These are phyloP conservation scores for Zanthoxylum bungeanum DNA, from an alignment of 345 rosid species.

Conservation along the genomic window DNA sequence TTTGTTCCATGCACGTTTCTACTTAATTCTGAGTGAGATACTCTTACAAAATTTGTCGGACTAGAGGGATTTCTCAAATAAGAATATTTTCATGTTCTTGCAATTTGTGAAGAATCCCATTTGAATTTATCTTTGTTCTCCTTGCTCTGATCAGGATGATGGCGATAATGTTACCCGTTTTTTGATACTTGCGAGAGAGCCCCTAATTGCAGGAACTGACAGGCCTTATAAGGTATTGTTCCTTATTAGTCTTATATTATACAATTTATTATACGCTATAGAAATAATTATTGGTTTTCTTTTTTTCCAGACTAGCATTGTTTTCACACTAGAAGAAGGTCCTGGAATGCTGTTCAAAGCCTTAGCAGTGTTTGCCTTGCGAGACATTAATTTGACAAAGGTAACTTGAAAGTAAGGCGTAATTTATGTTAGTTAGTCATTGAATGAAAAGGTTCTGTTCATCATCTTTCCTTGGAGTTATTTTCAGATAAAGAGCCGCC, in stretches of 20 bases:
- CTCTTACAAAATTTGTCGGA: too few relatives aligned
- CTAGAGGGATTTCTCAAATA: neutral
- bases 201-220: conserved; percentile 69
- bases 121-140: conserved; percentile 12
- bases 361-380: conserved; percentile 80
- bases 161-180: conserved; percentile 77
- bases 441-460: conserved; percentile 1
- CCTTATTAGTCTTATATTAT: neutral
- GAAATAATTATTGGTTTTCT: neutral
- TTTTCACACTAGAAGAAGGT: conserved; percentile 93
- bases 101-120: conserved; percentile 1
- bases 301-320: conserved; percentile 82
- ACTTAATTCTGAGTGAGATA: neutral
- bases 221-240: conserved; percentile 63
- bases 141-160: conserved; percentile 54
- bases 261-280: neutral
- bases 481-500: conserved; percentile 88
- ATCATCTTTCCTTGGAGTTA: neutral
- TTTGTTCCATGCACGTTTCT: neutral
- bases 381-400: conserved; percentile 85
- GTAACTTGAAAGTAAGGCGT: conserved; percentile 26
- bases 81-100: neutral
- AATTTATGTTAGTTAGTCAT: neutral
- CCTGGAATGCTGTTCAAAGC: conserved; percentile 90
- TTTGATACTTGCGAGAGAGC: conserved; percentile 89